Conservation (phyloP, 2,329 filamentous ascomycete species). For the Penicillium sp. region DNA sequence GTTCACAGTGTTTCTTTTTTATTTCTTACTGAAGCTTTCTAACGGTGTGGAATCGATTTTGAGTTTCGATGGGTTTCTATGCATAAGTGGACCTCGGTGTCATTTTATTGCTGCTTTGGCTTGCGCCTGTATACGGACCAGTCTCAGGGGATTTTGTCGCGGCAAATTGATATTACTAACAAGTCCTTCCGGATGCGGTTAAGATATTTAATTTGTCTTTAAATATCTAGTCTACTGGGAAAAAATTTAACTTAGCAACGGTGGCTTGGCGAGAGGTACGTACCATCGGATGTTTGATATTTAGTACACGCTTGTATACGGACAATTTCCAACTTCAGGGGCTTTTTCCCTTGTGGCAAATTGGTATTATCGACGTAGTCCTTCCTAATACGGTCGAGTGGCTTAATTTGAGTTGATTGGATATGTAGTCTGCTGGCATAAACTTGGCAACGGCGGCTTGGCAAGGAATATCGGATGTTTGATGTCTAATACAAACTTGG, state of each 20-base stretch:
- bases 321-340: not conserved
- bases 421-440: not conserved
- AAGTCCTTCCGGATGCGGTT: not conserved
- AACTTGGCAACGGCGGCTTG: not conserved
- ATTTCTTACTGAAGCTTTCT: not conserved
- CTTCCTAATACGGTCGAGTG: not conserved
- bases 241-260: too few species aligned
- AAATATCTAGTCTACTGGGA: too few species aligned
- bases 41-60: not conserved
- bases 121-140: not conserved
- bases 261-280: not conserved
- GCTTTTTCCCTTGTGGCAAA: not conserved
- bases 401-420: not conserved
- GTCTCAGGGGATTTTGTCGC: not conserved
- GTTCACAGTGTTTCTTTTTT: not conserved
- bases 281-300: not conserved
- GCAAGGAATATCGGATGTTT: not conserved
- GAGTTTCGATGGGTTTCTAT: not conserved
- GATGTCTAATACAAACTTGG: slow-evolving; percentile 1
- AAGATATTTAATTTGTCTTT: not conserved
- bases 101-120: not conserved
- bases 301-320: not conserved
- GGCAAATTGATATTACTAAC: not conserved
- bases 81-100: not conserved
- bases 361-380: not conserved